A percentile compares a stretch with the other conserved stretches of the same genome.
Evolutionary conservation across 1,284 basidiomycete species (phyloP).

Genomic region (Amylostereum chailletii): DNA sequence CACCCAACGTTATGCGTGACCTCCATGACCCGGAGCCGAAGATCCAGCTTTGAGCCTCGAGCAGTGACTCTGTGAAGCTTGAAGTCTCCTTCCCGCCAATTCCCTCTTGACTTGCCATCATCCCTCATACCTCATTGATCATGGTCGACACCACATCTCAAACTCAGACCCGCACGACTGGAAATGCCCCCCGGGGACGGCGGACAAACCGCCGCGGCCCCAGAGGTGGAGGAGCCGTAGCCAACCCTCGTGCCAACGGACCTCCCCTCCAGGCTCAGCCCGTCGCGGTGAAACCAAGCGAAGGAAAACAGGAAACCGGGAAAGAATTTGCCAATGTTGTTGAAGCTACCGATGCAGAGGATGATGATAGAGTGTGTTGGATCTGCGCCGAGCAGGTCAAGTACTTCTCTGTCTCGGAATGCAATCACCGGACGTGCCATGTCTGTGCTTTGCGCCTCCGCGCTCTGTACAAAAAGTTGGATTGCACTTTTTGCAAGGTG

Average conservation of each 20-base stretch:
- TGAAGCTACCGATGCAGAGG: conserved; percentile 13
- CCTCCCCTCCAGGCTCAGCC: too few relatives aligned
- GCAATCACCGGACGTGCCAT: conserved; percentile 90
- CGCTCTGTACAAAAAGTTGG: conserved; percentile 87
- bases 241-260: neutral
- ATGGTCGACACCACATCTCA: conserved; percentile 9
- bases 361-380: conserved; percentile 64
- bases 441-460: conserved; percentile 88
- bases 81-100: too few relatives aligned
- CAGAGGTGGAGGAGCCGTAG: conserved; percentile 1
- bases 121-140: neutral
- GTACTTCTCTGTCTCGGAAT: conserved; percentile 83
- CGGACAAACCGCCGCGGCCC: conserved; percentile 7
- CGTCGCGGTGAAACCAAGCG: too few relatives aligned
- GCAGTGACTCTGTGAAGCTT: too few relatives aligned
- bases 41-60: too few relatives aligned
- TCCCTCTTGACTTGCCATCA: neutral
- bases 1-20: too few relatives aligned
- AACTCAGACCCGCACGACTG: conserved; percentile 1
- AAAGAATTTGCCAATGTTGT: conserved; percentile 1
- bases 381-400: conserved; percentile 95
- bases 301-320: too few relatives aligned
- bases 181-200: conserved; percentile 3
- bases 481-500: conserved; percentile 97
- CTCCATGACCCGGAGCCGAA: too few relatives aligned